Base-by-base conservation (phyloP, 495 filamentous ascomycete species). In the Rusavskia elegans region DNA sequence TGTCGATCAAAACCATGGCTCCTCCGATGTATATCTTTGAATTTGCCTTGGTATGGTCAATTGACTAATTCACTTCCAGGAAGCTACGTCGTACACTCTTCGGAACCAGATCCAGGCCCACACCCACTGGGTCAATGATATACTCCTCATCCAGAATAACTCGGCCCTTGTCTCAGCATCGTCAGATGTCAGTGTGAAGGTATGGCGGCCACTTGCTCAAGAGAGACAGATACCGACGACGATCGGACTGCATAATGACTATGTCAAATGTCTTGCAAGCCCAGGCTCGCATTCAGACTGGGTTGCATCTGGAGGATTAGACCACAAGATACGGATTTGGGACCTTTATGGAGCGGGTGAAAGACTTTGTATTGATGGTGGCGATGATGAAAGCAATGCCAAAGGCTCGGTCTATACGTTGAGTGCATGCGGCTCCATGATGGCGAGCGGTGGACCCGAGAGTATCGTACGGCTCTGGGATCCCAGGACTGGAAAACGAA, bases 41-140 rank as follows among this genome's bases (percentile, higher is more conserved):
- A 3, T 63, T 52, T 42, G 53, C 45, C 39, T 55, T 57, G 59
- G 63, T 39, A 53, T 56, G 59, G 63, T 63, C 61, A 56, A 62
- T 23, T 56, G 49, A 48, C 52, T 42, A 9, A 45, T 60, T 27
- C 54, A 11, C 16, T 35, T 41, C 35, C 35, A 44, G 25, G 44
- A 25, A 25, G 42, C 54, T 16, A 45, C 50, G 17, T 53, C 64
- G n/a, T 87, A 88, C 35, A 75, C 74, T n/a, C 90, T 90, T 65
- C 81, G 87, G 53, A 77, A 82, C 45, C 89, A 95, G 66, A 85
- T 89, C n/a, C 89, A 96, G 61, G 93, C 92, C 13, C 92, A 98
- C 64, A 97, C 89, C 27, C 90, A 97, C 66, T 97, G 92, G 92
- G 84, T 98, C 64, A 97, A 97, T 63, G 90, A 97, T 60, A 86